phyloP scores from a whole-genome alignment of 1,139 yeast species.

The Kodamaea arcana region DNA sequence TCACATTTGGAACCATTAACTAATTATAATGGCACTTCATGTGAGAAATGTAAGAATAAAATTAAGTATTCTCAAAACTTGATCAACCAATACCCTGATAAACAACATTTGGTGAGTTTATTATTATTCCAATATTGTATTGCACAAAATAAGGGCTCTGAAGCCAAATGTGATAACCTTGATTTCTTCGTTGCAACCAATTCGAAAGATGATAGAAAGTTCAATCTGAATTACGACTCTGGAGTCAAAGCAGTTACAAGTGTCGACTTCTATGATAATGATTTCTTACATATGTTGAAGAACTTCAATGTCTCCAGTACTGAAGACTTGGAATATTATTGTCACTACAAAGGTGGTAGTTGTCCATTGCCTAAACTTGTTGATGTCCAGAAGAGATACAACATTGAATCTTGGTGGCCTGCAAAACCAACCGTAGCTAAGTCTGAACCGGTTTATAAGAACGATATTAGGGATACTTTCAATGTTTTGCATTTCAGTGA shows the following conservation, averaged over 20 bases:
- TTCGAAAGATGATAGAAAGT: slow-evolving; percentile 15
- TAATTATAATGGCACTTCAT: slow-evolving; percentile 27
- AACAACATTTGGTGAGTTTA: slow-evolving; percentile 34
- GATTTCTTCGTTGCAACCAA: slow-evolving; percentile 41
- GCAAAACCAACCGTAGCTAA: slow-evolving; percentile 22
- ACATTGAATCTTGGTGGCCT: slow-evolving; percentile 31
- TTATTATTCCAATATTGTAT: slow-evolving; percentile 36
- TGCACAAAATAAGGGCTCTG: slow-evolving; percentile 25
- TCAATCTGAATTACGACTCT: slow-evolving; percentile 18
- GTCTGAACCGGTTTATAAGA: slow-evolving; percentile 21
- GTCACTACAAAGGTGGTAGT: slow-evolving; percentile 24
- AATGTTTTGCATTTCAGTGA: slow-evolving; percentile 67
- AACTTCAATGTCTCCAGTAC: slow-evolving; percentile 35
- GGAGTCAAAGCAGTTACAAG: slow-evolving; percentile 23
- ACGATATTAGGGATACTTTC: slow-evolving; percentile 27
- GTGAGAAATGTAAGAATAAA: slow-evolving; percentile 36
- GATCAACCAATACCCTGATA: slow-evolving; percentile 27
- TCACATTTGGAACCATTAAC: slow-evolving; percentile 24
- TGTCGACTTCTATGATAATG: slow-evolving; percentile 37
- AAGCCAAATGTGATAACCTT: slow-evolving; percentile 29
- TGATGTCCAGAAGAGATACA: slow-evolving; percentile 23
- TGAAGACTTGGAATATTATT: slow-evolving; percentile 32
- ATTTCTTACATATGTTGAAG: slow-evolving; percentile 34
- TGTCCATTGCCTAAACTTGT: slow-evolving; percentile 30
- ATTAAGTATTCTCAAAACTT: slow-evolving; percentile 28